These are phyloP conservation scores for Pythium pyrilobum DNA, from an alignment of 352 stramenopile genomes.

Conservation along the genomic window DNA sequence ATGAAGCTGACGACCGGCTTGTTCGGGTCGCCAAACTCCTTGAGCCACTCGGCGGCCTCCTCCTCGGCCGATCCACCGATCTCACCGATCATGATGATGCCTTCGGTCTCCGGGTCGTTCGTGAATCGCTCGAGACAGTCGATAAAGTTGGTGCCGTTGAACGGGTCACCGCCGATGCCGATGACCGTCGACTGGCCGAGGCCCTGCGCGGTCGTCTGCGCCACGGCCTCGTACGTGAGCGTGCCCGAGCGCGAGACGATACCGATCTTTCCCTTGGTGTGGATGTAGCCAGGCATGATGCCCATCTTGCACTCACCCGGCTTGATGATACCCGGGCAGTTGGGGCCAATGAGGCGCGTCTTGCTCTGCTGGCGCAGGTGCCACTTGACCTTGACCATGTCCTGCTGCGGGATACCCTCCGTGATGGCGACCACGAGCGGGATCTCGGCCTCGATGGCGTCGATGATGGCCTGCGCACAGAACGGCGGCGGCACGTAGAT, in stretches of 20 bases:
- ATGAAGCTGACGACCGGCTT: constrained; percentile 99
- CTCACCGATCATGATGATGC: constrained; percentile 99
- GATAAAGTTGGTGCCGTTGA: constrained; percentile 99
- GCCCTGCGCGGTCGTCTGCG: constrained; percentile 95
- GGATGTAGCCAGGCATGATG: constrained; percentile 99
- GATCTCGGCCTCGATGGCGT: constrained; percentile 97
- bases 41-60: constrained; percentile 98
- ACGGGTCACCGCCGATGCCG: constrained; percentile 99
- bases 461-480: constrained; percentile 97
- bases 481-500: constrained; percentile 99
- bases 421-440: constrained; percentile 97
- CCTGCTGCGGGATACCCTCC: constrained; percentile 98
- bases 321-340: constrained; percentile 99
- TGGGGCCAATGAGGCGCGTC: constrained; percentile 98
- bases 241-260: constrained; percentile 98
- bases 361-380: constrained; percentile 90
- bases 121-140: constrained; percentile 99
- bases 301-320: constrained; percentile 99
- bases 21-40: constrained; percentile 95
- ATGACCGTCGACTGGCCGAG: constrained; percentile 99
- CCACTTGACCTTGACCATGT: constrained; percentile 99
- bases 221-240: constrained; percentile 99
- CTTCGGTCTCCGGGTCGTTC: constrained; percentile 98
- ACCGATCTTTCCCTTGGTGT: constrained; percentile 97
- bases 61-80: constrained; percentile 98